These are phyloP conservation scores for Sporothrix dimorphospora DNA, from an alignment of 2,329 filamentous ascomycete species.

Conservation along the genomic window DNA sequence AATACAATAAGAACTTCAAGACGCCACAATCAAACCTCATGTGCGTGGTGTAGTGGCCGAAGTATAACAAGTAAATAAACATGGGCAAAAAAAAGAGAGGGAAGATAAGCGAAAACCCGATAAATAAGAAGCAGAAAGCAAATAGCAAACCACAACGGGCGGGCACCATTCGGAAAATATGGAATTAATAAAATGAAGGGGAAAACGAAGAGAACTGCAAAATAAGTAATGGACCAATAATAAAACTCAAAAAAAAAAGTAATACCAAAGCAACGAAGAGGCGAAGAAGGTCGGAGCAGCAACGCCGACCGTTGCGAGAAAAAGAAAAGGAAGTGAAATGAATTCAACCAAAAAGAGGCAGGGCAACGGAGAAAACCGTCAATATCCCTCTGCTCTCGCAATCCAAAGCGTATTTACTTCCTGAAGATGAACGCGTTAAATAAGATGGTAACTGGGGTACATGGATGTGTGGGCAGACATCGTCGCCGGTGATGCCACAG, in stretches of 20 bases:
- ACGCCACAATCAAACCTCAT: too few species aligned
- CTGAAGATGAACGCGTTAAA: too few species aligned
- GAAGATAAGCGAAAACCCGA: not conserved
- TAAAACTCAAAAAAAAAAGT: not conserved
- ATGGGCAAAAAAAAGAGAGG: too few species aligned
- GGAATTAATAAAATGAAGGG: not conserved
- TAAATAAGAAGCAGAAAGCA: not conserved
- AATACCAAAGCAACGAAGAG: not conserved
- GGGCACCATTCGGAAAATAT: not conserved
- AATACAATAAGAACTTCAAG: too few species aligned
- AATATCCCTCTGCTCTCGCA: too few species aligned
- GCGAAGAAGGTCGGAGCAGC: not conserved
- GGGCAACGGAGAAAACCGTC: not conserved
- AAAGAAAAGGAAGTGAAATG: not conserved
- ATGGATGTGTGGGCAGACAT: not conserved
- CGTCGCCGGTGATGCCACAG: not conserved
- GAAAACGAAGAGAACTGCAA: not conserved
- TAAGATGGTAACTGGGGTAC: not conserved
- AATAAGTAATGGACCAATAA: not conserved
- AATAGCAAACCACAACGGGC: not conserved
- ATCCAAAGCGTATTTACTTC: not conserved
- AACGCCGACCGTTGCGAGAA: not conserved
- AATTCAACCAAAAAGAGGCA: not conserved
- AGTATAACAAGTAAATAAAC: too few species aligned
- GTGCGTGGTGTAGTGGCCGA: too few species aligned